phyloP scores from a whole-genome alignment of 306 rosid species.

The Trichosanthes cucumerina region DNA sequence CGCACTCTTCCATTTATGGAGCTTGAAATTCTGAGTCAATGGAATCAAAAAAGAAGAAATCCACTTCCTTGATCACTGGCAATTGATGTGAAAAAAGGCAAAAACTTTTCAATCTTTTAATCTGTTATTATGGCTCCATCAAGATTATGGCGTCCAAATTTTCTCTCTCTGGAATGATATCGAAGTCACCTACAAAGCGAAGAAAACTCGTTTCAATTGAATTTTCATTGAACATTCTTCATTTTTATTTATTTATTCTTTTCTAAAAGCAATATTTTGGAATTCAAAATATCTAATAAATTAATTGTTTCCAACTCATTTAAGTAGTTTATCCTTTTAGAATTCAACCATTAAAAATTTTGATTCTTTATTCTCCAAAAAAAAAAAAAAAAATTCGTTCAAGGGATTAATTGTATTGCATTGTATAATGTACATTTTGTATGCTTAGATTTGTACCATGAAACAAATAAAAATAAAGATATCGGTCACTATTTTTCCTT shows the following conservation, averaged over 20 bases:
- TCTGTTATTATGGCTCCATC: neutral
- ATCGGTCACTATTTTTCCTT: neutral
- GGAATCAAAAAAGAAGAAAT: neutral
- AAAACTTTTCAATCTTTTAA: neutral
- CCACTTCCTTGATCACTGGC: neutral
- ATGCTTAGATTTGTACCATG: neutral
- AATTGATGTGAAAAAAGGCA: neutral
- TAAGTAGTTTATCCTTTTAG: neutral
- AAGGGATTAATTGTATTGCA: neutral
- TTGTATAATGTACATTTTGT: neutral
- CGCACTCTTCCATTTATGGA: neutral
- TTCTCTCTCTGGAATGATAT: neutral
- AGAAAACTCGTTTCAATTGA: constrained; percentile 2
- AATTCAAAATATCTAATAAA: neutral
- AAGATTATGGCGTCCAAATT: neutral
- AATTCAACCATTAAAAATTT: neutral
- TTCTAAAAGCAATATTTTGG: neutral
- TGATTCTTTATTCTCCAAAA: neutral
- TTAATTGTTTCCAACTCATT: neutral
- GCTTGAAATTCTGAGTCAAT: neutral
- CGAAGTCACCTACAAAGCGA: neutral
- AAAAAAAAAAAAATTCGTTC: neutral
- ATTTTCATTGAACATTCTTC: neutral
- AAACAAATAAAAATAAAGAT: neutral
- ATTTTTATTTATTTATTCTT: neutral